Evolutionary conservation across 2,329 filamentous ascomycete genomes (phyloP), one percentile per base, ranked within the genome.

Genomic region (Botryotinia convoluta): DNA sequence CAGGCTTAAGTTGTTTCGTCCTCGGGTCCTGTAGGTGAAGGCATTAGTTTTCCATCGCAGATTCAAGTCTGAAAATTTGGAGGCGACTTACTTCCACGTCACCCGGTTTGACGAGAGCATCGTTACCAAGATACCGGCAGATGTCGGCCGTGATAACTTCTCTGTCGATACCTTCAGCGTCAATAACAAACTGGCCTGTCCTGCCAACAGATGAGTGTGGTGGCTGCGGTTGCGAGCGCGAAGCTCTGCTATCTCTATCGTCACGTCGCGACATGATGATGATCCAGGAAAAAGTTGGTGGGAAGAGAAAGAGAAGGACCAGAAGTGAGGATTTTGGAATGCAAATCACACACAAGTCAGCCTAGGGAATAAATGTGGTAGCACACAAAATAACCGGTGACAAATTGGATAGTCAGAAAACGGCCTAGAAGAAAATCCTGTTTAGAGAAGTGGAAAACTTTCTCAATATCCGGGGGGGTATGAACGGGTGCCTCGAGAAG

Each of bases 61-160:
- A n/a, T n/a, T 60, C 22, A 42, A 39, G 22, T 37, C 32, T 32
- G n/a, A 12, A 39, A 59, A 14, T 22, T 63, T 32, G 32, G 8
- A 20, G 60, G 61, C 78, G 78, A 81, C 86, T 78, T 87, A 93
- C 91, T 87, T 92, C 89, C 83, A 92, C 91, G 78, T 88, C 89
- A 79, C 91, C 91, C 74, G 92, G 92, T 80, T 91, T 90, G 81
- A 93, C 92, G 79, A 93, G 87, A 78, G 92, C 92, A 85, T 95
- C 92, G 82, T 93, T 93, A 80, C 92, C 92, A 78, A 95, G 87
- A 82, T 94, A 95, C 81, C 92, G 91, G 85, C 92, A 94, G 77
- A 95, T 93, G 82, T 95, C 92, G 81, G 92, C 91, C 76, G 93
- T 93, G 83, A 95, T 94, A 79, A 95, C 92, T 83, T 95, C 92